phyloP scores from a whole-genome alignment of 2,329 filamentous ascomycete species.

The Cordyceps cicadae region DNA sequence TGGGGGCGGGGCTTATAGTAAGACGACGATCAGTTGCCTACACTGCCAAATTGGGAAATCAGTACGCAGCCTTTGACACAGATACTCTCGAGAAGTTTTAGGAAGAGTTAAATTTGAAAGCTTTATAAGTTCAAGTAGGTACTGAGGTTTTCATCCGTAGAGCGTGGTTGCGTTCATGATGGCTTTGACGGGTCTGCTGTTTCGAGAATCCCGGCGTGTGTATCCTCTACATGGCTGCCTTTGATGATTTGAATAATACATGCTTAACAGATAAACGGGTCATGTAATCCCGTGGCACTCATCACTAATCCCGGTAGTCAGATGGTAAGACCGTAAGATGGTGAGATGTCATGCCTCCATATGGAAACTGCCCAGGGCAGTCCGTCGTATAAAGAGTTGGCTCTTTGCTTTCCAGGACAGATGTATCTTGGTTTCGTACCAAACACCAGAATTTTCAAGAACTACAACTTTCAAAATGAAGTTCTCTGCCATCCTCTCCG shows the following conservation, averaged over 20 bases:
- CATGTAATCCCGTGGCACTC: background rate
- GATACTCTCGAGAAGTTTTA: background rate
- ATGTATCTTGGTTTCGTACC: background rate
- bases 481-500: conserved; percentile 2
- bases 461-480: background rate
- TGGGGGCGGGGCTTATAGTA: background rate
- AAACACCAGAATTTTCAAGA: background rate
- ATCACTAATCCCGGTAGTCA: background rate
- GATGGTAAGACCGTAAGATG: background rate
- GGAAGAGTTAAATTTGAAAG: background rate
- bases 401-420: background rate
- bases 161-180: background rate
- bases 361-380: background rate
- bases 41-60: conserved; percentile 1
- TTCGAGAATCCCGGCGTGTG: too few species aligned
- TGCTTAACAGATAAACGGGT: background rate
- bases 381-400: background rate
- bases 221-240: background rate
- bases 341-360: background rate
- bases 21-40: conserved; percentile 7
- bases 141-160: background rate
- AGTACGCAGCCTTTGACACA: background rate
- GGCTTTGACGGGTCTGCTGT: too few species aligned
- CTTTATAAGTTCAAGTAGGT: background rate
- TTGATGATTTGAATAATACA: background rate